Conservation (phyloP, 345 rosid genomes). For the Chamaenerion angustifolium region DNA sequence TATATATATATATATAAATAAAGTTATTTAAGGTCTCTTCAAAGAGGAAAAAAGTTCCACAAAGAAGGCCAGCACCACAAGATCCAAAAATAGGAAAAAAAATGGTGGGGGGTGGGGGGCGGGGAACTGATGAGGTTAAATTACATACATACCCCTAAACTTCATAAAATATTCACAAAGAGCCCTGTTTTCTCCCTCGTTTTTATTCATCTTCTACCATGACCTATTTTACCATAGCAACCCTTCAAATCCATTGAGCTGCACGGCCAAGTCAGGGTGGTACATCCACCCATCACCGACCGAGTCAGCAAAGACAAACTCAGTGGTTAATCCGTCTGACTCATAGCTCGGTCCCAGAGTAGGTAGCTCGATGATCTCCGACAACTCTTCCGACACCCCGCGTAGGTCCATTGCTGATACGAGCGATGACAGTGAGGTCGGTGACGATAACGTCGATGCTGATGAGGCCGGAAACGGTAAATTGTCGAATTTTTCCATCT, state of each 20-base stretch:
- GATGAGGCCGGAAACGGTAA: not conserved
- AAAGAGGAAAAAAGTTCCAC: no score
- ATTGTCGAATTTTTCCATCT: constrained; percentile 2
- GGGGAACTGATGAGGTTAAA: no score
- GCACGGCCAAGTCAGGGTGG: constrained; percentile 3
- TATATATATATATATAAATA: no score
- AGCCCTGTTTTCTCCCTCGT: no score
- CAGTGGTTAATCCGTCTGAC: not conserved
- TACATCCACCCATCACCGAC: constrained; percentile 2
- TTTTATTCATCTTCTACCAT: no score
- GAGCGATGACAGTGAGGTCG: not conserved
- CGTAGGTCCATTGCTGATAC: not conserved
- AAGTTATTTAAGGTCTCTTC: no score
- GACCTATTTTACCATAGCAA: constrained; percentile 5
- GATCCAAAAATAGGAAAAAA: no score
- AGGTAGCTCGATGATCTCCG: constrained; percentile 1
- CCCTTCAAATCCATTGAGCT: not conserved
- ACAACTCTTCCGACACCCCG: constrained; percentile 2
- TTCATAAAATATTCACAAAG: no score
- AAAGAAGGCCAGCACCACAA: no score
- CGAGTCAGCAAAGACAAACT: constrained; percentile 3
- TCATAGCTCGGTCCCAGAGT: constrained; percentile 2
- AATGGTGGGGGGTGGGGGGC: no score
- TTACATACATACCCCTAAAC: no score
- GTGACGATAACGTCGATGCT: not conserved